Conservation (phyloP, 179 eudicot species). For the Silene noctiflora region DNA sequence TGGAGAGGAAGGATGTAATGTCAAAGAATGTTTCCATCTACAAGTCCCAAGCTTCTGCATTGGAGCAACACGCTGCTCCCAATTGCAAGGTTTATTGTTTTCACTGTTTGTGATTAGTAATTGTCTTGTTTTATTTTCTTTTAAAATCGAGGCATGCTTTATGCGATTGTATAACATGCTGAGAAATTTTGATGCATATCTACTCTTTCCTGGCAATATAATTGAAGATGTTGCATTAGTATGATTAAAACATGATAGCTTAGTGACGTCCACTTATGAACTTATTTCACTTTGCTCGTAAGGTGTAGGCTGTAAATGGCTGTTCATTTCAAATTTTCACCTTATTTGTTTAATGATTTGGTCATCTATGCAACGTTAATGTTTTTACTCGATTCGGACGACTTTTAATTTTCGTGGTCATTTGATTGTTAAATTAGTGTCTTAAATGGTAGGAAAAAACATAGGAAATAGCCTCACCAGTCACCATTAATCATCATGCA, state of each 20-base stretch:
- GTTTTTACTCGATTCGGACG: too few species aligned
- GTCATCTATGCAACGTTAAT: too few species aligned
- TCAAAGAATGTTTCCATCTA: conserved; percentile 90
- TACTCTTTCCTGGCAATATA: neutral
- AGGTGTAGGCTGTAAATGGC: neutral
- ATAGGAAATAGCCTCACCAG: too few species aligned
- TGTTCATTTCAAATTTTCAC: neutral
- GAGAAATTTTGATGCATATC: neutral
- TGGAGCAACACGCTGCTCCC: conserved; percentile 83
- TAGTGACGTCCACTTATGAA: neutral
- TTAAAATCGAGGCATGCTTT: neutral
- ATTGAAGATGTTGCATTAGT: neutral
- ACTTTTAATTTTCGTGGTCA: too few species aligned
- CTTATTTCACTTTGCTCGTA: too few species aligned
- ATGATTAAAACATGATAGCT: neutral
- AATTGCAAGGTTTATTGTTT: conserved; percentile 71
- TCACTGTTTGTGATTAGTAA: neutral
- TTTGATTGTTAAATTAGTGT: too few species aligned
- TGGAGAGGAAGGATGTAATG: conserved; percentile 97
- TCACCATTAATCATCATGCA: neutral
- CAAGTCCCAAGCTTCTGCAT: conserved; percentile 92
- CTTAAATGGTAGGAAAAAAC: too few species aligned
- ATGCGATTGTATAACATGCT: too few species aligned
- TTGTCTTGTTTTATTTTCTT: neutral
- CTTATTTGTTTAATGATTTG: neutral